Evolutionary conservation across 2,329 filamentous ascomycete species (phyloP), one percentile per base, ranked within the genome.

Genomic region (Epichloe sylvatica): DNA sequence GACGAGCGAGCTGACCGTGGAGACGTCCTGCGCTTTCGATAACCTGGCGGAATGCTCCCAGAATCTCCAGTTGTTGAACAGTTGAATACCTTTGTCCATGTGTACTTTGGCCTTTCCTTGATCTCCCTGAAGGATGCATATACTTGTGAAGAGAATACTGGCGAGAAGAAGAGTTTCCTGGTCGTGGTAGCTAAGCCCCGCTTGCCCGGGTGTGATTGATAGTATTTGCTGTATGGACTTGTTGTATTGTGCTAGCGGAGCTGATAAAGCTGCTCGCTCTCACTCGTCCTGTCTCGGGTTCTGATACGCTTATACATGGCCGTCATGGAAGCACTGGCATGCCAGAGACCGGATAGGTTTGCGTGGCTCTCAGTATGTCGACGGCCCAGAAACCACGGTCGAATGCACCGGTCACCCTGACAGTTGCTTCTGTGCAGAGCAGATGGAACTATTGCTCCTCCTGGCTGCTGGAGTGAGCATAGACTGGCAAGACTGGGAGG

Each of bases 231-330:
- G 30, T 4, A 54, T 54, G 3, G 53, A 51, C 11, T 51, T 47
- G 33, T 47, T 54, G 13, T 53, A 51, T n/a, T 56, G 55, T 19
- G 36, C 35, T 12, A 55, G 41, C 2, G 52, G 45, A 53, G 55
- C 3, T 42, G 44, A 37, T 52, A 50, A 3, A 50, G 47, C 19
- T 48, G 23, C 21, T 46, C 49, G 61, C 57, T 60, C 62, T 62
- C 57, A 52, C 55, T 46, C 54, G 44, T 37, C 53, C 25, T 12
- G 11, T 44, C 34, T 49, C 54, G 53, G 33, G 53, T 50, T 57
- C 59, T 47, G 53, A 62, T 59, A 42, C 63, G 37, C 36, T 49
- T 49, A 30, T 47, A 46, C 42, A 49, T 44, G 30, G 41, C 47
- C 13, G 49, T 34, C 7, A 52, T 40, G 7, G 49, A 46, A 13